Evolutionary conservation across 2,329 filamentous ascomycete species (phyloP).

Genomic region (Aspergillus carbonarius): DNA sequence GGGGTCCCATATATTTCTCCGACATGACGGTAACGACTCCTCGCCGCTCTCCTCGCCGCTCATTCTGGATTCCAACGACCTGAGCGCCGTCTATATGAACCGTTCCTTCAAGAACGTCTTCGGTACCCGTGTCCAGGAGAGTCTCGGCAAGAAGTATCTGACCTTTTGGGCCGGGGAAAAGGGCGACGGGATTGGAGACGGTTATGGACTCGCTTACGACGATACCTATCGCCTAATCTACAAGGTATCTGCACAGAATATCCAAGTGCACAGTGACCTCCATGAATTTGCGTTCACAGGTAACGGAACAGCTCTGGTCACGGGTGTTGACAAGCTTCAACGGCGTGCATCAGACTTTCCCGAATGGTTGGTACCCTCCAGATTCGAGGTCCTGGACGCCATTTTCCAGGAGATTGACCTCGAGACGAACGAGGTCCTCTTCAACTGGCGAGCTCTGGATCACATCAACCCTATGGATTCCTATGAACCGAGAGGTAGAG

Average conservation of each 20-base stretch:
- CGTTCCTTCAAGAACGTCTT: constrained; percentile 10
- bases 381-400: constrained; percentile 4
- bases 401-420: constrained; percentile 9
- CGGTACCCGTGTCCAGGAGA: constrained; percentile 10
- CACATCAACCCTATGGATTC: constrained; percentile 9
- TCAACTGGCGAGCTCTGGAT: constrained; percentile 8
- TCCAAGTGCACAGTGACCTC: constrained; percentile 4
- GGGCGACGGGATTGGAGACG: constrained; percentile 8
- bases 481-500: constrained; percentile 3
- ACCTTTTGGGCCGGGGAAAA: constrained; percentile 13
- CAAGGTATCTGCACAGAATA: constrained; percentile 8
- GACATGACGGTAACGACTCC: constrained; percentile 10
- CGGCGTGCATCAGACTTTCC: not conserved
- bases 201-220: constrained; percentile 10
- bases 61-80: constrained; percentile 6
- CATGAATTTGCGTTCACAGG: constrained; percentile 10
- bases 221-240: constrained; percentile 9
- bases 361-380: not conserved
- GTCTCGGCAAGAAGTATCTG: constrained; percentile 7
- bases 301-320: constrained; percentile 4
- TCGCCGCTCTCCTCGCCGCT: constrained; percentile 9
- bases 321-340: constrained; percentile 5
- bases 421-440: constrained; percentile 8
- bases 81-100: constrained; percentile 11
- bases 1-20: constrained; percentile 12